phyloP scores from a whole-genome alignment of 768 basidiomycete genomes.

The Termitomyces sp. region DNA sequence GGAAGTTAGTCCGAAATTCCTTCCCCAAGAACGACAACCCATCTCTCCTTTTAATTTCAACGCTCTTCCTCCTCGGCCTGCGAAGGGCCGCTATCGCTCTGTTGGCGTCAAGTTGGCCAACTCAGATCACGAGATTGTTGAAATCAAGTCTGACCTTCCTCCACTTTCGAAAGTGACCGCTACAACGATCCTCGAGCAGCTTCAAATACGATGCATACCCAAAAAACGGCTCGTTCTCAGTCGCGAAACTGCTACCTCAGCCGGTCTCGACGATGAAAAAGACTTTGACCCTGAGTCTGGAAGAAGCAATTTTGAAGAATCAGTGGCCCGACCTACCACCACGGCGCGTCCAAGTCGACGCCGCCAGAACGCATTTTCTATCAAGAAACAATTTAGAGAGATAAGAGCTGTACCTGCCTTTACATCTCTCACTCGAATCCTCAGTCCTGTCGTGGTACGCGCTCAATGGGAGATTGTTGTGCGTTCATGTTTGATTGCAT shows the following conservation, averaged over 20 bases:
- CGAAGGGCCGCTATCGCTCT: background rate
- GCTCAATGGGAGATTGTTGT: slow-evolving; percentile 85
- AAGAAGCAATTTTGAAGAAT: slow-evolving; percentile 7
- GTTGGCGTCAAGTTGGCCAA: background rate
- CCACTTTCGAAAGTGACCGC: slow-evolving; percentile 18
- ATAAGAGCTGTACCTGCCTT: slow-evolving; percentile 65
- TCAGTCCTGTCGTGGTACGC: slow-evolving; percentile 66
- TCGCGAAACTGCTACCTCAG: background rate
- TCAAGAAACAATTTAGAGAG: slow-evolving; percentile 32
- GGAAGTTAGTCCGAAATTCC: slow-evolving; percentile 19
- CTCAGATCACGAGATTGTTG: slow-evolving; percentile 8
- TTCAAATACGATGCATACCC: slow-evolving; percentile 38
- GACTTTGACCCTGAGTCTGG: background rate
- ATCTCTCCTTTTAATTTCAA: slow-evolving; percentile 47
- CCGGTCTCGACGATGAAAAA: background rate
- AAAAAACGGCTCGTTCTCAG: slow-evolving; percentile 28
- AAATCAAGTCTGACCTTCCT: slow-evolving; percentile 17
- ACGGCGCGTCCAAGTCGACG: slow-evolving; percentile 1
- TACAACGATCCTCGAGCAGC: slow-evolving; percentile 29
- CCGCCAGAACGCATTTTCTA: slow-evolving; percentile 6
- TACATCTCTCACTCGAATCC: slow-evolving; percentile 62
- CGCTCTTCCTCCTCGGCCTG: slow-evolving; percentile 32
- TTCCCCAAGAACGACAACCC: slow-evolving; percentile 32
- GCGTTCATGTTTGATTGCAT: slow-evolving; percentile 45
- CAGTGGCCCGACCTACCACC: slow-evolving; percentile 1